Conservation (phyloP, 2,329 filamentous ascomycete species). For the Mariannaea sp. region DNA sequence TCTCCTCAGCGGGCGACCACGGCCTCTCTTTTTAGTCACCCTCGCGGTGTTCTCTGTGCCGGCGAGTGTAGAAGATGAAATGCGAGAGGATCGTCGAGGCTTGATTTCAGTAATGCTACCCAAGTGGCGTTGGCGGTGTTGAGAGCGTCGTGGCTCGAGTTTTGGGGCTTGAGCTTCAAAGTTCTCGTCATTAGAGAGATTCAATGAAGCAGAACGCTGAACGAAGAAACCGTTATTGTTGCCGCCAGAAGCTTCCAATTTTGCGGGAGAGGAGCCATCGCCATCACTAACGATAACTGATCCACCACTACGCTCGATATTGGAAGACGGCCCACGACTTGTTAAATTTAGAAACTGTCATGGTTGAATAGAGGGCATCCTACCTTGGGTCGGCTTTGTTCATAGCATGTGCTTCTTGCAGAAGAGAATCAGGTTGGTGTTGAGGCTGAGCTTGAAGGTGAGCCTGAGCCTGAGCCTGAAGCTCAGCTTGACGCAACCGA, state of each 20-base stretch:
- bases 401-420: too few relatives aligned
- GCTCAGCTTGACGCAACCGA: too few relatives aligned
- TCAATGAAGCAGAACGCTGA: slow-evolving; percentile 13
- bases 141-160: not conserved
- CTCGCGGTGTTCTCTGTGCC: not conserved
- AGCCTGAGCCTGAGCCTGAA: too few relatives aligned
- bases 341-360: too few relatives aligned
- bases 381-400: too few relatives aligned
- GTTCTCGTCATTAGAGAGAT: not conserved
- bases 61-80: not conserved
- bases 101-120: not conserved
- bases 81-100: slow-evolving; percentile 25
- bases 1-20: not conserved
- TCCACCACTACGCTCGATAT: too few relatives aligned
- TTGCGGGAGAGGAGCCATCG: too few relatives aligned
- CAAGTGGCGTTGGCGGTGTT: slow-evolving; percentile 22
- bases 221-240: not conserved
- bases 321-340: too few relatives aligned
- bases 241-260: not conserved
- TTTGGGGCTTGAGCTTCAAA: not conserved
- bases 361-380: too few relatives aligned
- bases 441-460: too few relatives aligned
- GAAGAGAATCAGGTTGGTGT: too few relatives aligned
- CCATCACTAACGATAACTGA: too few relatives aligned
- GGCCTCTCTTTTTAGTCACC: not conserved